Percentiles rank a stretch among this genome's conserved stretches.
These are phyloP conservation scores for Oemleria cerasiformis DNA, from an alignment of 306 rosid species.

Conservation along the genomic window DNA sequence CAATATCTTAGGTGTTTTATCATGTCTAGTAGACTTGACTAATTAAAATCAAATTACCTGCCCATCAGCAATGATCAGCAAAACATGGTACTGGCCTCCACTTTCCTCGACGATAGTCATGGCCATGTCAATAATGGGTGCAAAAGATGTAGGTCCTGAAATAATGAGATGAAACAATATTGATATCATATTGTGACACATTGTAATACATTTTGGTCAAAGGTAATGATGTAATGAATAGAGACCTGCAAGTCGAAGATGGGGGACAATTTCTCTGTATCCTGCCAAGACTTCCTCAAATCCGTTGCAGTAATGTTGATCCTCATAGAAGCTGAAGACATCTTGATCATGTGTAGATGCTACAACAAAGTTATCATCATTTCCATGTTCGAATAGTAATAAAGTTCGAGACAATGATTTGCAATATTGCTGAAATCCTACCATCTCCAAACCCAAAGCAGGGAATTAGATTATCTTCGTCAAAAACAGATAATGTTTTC, in stretches of 20 bases:
- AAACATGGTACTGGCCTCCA: conserved; percentile 87
- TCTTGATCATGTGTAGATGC: conserved; percentile 85
- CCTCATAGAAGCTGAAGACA: conserved; percentile 66
- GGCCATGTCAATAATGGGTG: conserved; percentile 91
- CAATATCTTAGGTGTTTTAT: not conserved
- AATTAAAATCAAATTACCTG: conserved; percentile 49
- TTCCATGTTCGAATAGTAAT: not conserved
- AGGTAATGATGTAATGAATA: not conserved
- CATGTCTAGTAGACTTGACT: no score
- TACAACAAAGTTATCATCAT: conserved; percentile 20
- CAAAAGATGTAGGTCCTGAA: conserved; percentile 91
- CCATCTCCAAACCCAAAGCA: conserved; percentile 96
- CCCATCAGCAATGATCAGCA: conserved; percentile 92
- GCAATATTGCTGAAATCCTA: conserved; percentile 19
- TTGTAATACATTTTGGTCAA: conserved; percentile 5
- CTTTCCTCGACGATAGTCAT: conserved; percentile 81
- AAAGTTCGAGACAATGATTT: not conserved
- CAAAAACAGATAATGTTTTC: conserved; percentile 61
- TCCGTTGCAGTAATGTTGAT: conserved; percentile 58
- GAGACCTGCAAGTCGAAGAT: conserved; percentile 71
- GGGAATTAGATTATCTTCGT: conserved; percentile 87
- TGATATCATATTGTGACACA: conserved; percentile 4
- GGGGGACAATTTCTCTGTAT: conserved; percentile 71
- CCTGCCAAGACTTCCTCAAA: conserved; percentile 70
- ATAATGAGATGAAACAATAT: conserved; percentile 1